These are phyloP conservation scores for Pythium brachiatum DNA, from an alignment of 352 stramenopile genomes.

Conservation along the genomic window DNA sequence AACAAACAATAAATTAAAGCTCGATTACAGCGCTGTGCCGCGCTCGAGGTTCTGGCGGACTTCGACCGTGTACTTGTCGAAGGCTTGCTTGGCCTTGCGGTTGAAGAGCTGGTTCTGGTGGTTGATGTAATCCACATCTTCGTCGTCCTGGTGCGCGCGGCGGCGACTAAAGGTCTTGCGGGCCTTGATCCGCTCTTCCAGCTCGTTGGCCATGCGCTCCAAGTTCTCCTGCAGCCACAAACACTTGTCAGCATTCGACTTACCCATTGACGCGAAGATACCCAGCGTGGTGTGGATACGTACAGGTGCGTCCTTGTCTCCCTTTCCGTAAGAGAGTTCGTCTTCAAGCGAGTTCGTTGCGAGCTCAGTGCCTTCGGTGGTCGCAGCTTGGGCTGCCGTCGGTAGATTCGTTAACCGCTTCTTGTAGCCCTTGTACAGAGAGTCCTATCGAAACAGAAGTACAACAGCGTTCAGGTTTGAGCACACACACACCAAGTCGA, in stretches of 20 bases:
- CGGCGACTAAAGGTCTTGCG: conserved; percentile 78
- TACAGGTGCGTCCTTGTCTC: conserved; percentile 51
- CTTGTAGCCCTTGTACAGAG: conserved; percentile 84
- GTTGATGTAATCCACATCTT: conserved; percentile 98
- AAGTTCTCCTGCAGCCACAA: conserved; percentile 45
- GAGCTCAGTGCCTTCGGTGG: conserved; percentile 8
- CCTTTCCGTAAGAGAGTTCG: conserved; percentile 65
- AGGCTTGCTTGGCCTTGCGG: conserved; percentile 95
- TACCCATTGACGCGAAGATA: neutral
- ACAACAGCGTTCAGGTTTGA: neutral
- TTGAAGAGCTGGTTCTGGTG: conserved; percentile 98
- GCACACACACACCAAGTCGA: neutral
- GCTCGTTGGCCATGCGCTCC: conserved; percentile 71
- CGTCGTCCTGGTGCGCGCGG: conserved; percentile 78
- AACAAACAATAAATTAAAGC: conserved; percentile 31
- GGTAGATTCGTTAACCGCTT: conserved; percentile 68
- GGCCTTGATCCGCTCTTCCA: conserved; percentile 67
- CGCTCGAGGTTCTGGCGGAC: conserved; percentile 98
- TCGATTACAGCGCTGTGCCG: conserved; percentile 93
- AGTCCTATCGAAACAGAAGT: conserved; percentile 39
- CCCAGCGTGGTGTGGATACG: conserved; percentile 2
- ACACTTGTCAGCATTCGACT: neutral
- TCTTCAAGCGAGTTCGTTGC: conserved; percentile 35
- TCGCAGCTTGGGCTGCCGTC: conserved; percentile 26
- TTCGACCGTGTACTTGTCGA: conserved; percentile 97